Evolutionary conservation across 306 rosid species (phyloP).

Genomic region (Biancaea sappan): DNA sequence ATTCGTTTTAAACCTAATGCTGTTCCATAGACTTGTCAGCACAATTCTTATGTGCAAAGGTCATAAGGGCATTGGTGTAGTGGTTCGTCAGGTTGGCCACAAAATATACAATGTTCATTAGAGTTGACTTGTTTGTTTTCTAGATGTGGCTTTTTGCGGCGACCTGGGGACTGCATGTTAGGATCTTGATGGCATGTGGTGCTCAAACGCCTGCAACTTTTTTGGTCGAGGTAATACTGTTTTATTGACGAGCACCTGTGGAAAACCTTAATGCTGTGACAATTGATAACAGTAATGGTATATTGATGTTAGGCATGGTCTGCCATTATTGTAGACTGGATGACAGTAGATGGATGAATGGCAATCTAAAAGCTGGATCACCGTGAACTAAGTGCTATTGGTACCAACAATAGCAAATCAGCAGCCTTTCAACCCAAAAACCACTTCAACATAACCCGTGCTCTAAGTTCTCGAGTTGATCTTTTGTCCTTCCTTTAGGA

Average conservation of each 20-base stretch:
- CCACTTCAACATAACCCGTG: constrained; percentile 28
- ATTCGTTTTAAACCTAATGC: constrained; percentile 11
- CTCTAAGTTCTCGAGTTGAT: constrained; percentile 38
- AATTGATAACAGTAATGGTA: constrained; percentile 32
- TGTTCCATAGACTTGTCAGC: constrained; percentile 33
- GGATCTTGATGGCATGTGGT: constrained; percentile 81
- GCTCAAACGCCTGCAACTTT: constrained; percentile 69
- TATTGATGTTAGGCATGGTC: constrained; percentile 45
- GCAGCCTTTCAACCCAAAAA: constrained; percentile 34
- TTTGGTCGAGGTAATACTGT: constrained; percentile 65
- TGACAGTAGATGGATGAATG: constrained; percentile 44
- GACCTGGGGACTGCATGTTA: constrained; percentile 74
- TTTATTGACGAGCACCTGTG: constrained; percentile 66
- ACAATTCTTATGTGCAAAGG: constrained; percentile 25
- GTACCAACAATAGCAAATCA: constrained; percentile 34
- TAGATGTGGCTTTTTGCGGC: constrained; percentile 68
- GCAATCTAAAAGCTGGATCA: constrained; percentile 48
- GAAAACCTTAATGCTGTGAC: constrained; percentile 41
- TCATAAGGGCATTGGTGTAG: constrained; percentile 35
- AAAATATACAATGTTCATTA: constrained; percentile 47
- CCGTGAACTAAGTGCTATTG: constrained; percentile 41
- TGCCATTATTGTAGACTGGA: constrained; percentile 55
- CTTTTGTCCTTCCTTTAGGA: constrained; percentile 40
- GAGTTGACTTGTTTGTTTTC: constrained; percentile 66
- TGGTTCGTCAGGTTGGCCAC: constrained; percentile 43